A percentile compares a stretch with the other conserved stretches of the same genome.
Evolutionary conservation across 495 filamentous ascomycete species (phyloP).

Genomic region (Aspergillus leporis): DNA sequence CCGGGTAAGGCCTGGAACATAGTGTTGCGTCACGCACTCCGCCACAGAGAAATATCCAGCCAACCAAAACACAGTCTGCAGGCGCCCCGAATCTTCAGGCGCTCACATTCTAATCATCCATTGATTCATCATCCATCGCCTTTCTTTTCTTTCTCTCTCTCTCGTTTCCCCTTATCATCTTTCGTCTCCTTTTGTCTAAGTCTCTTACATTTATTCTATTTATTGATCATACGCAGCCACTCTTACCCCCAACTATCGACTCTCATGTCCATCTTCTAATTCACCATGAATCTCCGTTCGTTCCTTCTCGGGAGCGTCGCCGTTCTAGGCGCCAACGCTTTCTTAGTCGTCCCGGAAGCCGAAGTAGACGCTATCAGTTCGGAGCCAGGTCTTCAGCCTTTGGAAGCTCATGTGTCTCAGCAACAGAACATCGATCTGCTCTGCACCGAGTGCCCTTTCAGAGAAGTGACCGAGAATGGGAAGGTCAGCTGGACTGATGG

Average conservation of each 20-base stretch:
- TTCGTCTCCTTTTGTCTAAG: neutral
- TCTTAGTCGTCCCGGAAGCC: slow-evolving; percentile 48
- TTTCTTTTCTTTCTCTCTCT: neutral
- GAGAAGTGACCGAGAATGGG: slow-evolving; percentile 31
- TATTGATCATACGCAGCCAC: neutral
- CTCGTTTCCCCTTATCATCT: neutral
- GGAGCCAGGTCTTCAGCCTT: slow-evolving; percentile 27
- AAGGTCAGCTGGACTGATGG: slow-evolving; percentile 38
- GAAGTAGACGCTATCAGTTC: slow-evolving; percentile 29
- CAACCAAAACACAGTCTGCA: neutral
- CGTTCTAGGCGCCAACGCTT: slow-evolving; percentile 46
- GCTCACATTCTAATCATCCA: neutral
- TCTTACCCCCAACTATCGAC: neutral
- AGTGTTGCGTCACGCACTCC: slow-evolving; percentile 1
- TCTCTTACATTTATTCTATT: neutral
- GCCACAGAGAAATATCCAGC: neutral
- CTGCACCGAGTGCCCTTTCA: slow-evolving; percentile 52
- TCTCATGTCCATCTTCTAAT: slow-evolving; percentile 13
- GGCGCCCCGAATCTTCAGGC: neutral
- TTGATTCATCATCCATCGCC: neutral
- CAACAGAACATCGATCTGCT: slow-evolving; percentile 38
- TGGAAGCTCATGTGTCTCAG: slow-evolving; percentile 31
- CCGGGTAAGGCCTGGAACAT: neutral
- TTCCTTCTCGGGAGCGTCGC: slow-evolving; percentile 42
- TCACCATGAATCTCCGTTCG: slow-evolving; percentile 46